Percentiles rank a stretch among this genome's conserved stretches.
These are phyloP conservation scores for Warburgia ugandensis DNA, from an alignment of 164 flowering plant species.

Conservation along the genomic window DNA sequence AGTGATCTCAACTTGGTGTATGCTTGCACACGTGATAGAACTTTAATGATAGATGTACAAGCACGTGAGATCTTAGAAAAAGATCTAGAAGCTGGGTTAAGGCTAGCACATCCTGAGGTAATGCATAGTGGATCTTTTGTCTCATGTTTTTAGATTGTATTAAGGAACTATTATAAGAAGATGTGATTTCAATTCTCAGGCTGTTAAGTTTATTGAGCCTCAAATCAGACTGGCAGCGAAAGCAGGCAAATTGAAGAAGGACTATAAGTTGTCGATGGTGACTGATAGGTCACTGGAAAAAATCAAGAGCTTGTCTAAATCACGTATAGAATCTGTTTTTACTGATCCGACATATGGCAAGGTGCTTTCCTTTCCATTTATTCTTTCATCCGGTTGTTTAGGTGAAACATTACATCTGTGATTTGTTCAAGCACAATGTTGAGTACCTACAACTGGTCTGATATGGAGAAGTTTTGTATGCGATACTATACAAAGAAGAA, in stretches of 20 bases:
- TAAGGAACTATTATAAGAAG: slow-evolving; percentile 1
- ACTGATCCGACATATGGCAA: slow-evolving; percentile 90
- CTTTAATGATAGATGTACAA: slow-evolving; percentile 95
- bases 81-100: slow-evolving; percentile 79
- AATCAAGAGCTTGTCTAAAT: slow-evolving; percentile 55
- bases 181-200: slow-evolving; percentile 39
- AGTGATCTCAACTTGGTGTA: slow-evolving; percentile 95
- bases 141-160: neutral
- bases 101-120: slow-evolving; percentile 92
- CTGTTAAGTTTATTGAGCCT: slow-evolving; percentile 81
- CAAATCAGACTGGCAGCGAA: slow-evolving; percentile 83
- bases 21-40: slow-evolving; percentile 91
- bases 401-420: neutral
- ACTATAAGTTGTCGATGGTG: slow-evolving; percentile 66
- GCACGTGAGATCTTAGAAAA: slow-evolving; percentile 88
- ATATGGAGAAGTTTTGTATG: no score
- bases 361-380: slow-evolving; percentile 32
- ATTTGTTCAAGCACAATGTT: neutral
- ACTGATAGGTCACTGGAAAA: slow-evolving; percentile 59
- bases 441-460: no score
- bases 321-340: slow-evolving; percentile 75
- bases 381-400: neutral
- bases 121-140: neutral
- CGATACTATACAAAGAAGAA: no score
- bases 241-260: slow-evolving; percentile 81